These are phyloP conservation scores for Sphenostylis stenocarpa DNA, from an alignment of 306 rosid genomes.

Conservation along the genomic window DNA sequence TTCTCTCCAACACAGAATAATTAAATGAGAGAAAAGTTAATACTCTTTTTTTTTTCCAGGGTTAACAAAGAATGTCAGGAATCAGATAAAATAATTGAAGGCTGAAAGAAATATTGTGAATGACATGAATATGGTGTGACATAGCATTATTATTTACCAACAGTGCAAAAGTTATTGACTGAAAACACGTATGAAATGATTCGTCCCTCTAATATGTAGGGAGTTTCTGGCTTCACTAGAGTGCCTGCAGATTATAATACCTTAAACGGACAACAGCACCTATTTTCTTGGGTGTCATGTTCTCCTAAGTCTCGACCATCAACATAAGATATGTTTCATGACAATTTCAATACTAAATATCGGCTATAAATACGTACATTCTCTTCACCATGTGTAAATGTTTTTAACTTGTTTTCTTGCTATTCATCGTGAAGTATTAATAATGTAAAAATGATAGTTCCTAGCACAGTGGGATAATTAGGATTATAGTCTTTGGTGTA, in stretches of 20 bases:
- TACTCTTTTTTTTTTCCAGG: background rate
- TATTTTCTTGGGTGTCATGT: conserved; percentile 25
- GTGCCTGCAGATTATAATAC: conserved; percentile 26
- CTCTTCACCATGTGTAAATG: background rate
- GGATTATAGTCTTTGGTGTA: too few species aligned
- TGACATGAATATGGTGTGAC: background rate
- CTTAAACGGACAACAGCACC: conserved; percentile 20
- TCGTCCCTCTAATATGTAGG: background rate
- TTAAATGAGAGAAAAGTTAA: background rate
- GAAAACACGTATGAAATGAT: too few species aligned
- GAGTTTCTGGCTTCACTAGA: conserved; percentile 3
- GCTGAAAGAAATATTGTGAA: background rate
- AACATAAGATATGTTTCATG: conserved; percentile 15
- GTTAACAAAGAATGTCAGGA: background rate
- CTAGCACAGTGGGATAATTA: background rate
- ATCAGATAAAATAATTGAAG: background rate
- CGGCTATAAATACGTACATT: background rate
- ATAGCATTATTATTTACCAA: background rate
- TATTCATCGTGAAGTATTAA: background rate
- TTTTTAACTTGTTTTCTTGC: background rate
- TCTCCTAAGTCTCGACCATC: conserved; percentile 32
- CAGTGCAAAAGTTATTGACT: too few species aligned
- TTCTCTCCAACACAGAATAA: too few species aligned
- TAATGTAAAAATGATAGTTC: background rate
- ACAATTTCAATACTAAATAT: background rate